A percentile compares a stretch with the other conserved stretches of the same genome.
Evolutionary conservation across 768 basidiomycete genomes (phyloP).

Genomic region (Tubosaeta brunneosetosa): DNA sequence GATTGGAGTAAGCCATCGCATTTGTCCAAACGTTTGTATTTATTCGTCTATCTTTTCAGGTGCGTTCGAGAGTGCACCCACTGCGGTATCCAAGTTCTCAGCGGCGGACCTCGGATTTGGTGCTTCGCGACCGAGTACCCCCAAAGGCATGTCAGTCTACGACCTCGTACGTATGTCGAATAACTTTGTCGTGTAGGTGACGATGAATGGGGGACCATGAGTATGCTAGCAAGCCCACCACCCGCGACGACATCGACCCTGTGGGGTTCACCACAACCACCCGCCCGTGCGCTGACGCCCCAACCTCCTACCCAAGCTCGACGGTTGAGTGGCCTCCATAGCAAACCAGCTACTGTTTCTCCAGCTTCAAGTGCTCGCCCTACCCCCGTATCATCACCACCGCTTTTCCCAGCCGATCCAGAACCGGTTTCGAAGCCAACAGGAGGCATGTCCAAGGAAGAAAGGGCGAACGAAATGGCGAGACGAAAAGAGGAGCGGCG

Average conservation of each 20-base stretch:
- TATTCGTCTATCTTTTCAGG: constrained; percentile 36
- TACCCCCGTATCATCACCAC: constrained; percentile 26
- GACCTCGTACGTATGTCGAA: background rate
- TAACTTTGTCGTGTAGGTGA: background rate
- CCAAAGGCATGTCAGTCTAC: constrained; percentile 5
- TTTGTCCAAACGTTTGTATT: background rate
- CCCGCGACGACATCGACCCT: constrained; percentile 2
- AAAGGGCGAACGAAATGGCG: constrained; percentile 91
- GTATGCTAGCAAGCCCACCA: background rate
- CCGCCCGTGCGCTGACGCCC: constrained; percentile 19
- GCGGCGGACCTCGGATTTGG: constrained; percentile 27
- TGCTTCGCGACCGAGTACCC: constrained; percentile 9
- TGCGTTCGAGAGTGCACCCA: constrained; percentile 65
- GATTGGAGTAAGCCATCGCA: constrained; percentile 78
- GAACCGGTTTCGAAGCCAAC: constrained; percentile 28
- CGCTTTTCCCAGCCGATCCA: constrained; percentile 6
- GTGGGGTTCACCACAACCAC: constrained; percentile 18
- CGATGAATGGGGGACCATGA: constrained; percentile 24
- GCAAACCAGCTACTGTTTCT: constrained; percentile 6
- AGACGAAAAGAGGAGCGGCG: constrained; percentile 88
- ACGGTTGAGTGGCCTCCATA: background rate
- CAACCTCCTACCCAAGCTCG: constrained; percentile 13
- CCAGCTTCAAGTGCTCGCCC: constrained; percentile 16
- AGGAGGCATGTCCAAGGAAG: constrained; percentile 72
- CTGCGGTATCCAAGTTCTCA: constrained; percentile 23